These are phyloP conservation scores for Pleurotus djamor DNA, from an alignment of 768 basidiomycete genomes.

Conservation along the genomic window DNA sequence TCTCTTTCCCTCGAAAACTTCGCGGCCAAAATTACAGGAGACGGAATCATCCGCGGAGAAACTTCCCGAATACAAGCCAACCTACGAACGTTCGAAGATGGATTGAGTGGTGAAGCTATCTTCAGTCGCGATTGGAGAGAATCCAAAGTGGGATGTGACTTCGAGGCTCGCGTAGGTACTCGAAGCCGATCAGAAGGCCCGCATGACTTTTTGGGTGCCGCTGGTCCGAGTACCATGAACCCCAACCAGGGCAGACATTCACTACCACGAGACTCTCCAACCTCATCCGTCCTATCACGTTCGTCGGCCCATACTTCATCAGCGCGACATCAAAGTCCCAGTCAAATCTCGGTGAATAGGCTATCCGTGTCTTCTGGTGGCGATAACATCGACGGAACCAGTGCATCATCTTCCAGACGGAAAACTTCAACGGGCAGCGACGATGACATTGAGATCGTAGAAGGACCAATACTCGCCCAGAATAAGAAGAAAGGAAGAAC, in stretches of 20 bases:
- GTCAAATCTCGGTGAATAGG: constrained; percentile 32
- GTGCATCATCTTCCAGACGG: constrained; percentile 42
- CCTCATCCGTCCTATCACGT: constrained; percentile 39
- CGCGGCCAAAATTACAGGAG: constrained; percentile 62
- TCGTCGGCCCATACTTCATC: constrained; percentile 39
- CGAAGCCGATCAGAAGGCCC: constrained; percentile 9
- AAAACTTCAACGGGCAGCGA: constrained; percentile 45
- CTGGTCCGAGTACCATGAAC: constrained; percentile 5
- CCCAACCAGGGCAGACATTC: constrained; percentile 18
- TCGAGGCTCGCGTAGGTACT: constrained; percentile 14
- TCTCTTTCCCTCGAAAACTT: constrained; percentile 76
- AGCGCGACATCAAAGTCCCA: constrained; percentile 47
- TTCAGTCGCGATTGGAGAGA: constrained; percentile 81
- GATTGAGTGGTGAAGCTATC: constrained; percentile 55
- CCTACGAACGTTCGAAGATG: constrained; percentile 65
- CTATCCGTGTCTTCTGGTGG: constrained; percentile 41
- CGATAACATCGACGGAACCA: constrained; percentile 43
- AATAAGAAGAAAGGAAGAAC: constrained; percentile 32
- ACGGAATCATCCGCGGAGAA: constrained; percentile 37
- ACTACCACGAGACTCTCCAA: constrained; percentile 34
- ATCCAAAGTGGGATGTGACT: constrained; percentile 48
- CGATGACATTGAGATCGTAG: constrained; percentile 54
- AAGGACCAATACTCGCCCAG: constrained; percentile 34
- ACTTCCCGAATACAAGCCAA: constrained; percentile 38
- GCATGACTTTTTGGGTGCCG: constrained; percentile 12